Base-by-base conservation (phyloP, 495 filamentous ascomycete genomes). In the Trichoderma erinaceum region DNA sequence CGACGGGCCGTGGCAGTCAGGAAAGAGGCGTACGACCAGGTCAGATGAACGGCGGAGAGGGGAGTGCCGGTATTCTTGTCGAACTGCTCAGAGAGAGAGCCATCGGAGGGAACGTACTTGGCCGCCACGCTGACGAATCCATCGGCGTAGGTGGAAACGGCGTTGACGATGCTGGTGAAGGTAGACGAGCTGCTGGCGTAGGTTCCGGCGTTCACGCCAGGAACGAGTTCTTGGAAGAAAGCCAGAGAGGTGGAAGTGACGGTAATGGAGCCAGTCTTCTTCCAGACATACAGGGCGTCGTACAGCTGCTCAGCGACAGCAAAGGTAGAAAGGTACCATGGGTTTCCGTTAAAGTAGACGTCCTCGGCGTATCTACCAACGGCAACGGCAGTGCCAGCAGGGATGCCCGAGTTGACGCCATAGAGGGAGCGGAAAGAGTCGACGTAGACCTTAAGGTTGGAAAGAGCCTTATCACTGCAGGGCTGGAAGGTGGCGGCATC, bases 321-420 rank as follows among this genome's bases (percentile, higher is more conserved):
- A 56, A 88, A 76, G 1, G 87, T 90, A 70, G 79, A 79, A 11
- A 91, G 79, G 70, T 87, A 89, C 88, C 87, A 89, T 56, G 85
- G 87, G 75, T 89, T 87, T 23, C 86, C 88, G 64, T 84, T 83
- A 71, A 87, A 86, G 71, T 90, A 92, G 4, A 78, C 72, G 69
- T 92, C 89, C 71, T 90, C 88, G 2, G 87, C 73, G 72, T 92
- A 92, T 25, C 90, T 76, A 58, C 90, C 90, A 11, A 90, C 80
- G 16, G 88, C 86, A 25, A 87, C 83, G 5, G 86, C 86, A 13
- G 75, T 72, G 15, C 85, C 83, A 12, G 79, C 72, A 23, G 78
- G 13, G 27, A 79, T 76, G 11, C 80, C 82, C 3, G 72, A 71
- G 78, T 90, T 90, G 72, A 90, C 76, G n/a, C 72, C 68, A 72